Conservation (phyloP, 805 yeast species). For the Metschnikowia shivogae region DNA sequence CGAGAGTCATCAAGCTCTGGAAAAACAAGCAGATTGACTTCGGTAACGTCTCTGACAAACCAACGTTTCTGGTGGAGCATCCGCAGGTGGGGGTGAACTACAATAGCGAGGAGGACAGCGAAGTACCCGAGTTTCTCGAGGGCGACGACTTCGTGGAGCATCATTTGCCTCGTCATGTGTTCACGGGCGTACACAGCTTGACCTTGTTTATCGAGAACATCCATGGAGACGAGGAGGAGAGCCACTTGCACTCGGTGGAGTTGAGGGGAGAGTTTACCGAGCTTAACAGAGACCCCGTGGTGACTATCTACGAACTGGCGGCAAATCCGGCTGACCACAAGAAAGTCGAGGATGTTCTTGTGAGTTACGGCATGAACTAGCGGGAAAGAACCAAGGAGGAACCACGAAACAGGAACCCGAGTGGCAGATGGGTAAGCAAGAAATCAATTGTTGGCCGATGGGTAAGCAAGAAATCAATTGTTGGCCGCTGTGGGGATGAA, state of each 20-base stretch:
- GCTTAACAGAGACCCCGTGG: constrained; percentile 62
- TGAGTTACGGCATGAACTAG: constrained; percentile 1
- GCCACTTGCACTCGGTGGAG: constrained; percentile 66
- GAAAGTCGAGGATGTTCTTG: constrained; percentile 18
- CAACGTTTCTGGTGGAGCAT: constrained; percentile 53
- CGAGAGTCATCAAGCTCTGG: constrained; percentile 63
- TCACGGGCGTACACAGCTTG: constrained; percentile 64
- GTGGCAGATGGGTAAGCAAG: no score
- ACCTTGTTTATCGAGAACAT: constrained; percentile 66
- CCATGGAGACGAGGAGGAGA: constrained; percentile 41
- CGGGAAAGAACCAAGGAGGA: no score
- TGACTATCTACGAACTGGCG: constrained; percentile 81
- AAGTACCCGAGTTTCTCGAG: constrained; percentile 28
- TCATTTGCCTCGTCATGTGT: constrained; percentile 67
- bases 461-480: no score
- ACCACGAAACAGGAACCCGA: no score
- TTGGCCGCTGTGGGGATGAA: no score
- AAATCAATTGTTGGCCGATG: no score
- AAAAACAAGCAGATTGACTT: constrained; percentile 78
- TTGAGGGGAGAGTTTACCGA: constrained; percentile 68
- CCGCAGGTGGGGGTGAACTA: constrained; percentile 56
- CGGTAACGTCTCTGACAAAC: constrained; percentile 49
- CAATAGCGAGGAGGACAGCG: constrained; percentile 36
- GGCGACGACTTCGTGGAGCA: constrained; percentile 68
- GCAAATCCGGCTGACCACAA: constrained; percentile 90